phyloP scores from a whole-genome alignment of 768 basidiomycete species.

The Boletus bicolor region DNA sequence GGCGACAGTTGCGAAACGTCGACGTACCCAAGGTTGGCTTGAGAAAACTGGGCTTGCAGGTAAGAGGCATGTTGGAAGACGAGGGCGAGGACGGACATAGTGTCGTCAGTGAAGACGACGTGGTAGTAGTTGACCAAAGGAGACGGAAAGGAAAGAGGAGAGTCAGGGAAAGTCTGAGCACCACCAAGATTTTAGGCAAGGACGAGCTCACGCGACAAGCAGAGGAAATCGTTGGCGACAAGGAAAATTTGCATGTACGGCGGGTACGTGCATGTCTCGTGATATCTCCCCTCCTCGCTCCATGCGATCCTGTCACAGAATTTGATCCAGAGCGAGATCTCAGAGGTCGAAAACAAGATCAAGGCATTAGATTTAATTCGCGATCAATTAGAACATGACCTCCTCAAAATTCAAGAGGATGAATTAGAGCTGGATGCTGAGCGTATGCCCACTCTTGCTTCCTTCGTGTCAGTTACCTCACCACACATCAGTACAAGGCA shows the following conservation, averaged over 20 bases:
- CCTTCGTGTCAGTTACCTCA: slow-evolving; percentile 2
- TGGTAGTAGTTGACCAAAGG: slow-evolving; percentile 51
- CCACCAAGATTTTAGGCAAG: slow-evolving; percentile 68
- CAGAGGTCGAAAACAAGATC: slow-evolving; percentile 88
- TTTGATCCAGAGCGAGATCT: slow-evolving; percentile 81
- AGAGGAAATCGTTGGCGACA: slow-evolving; percentile 84
- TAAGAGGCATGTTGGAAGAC: slow-evolving; percentile 61
- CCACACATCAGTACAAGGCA: slow-evolving; percentile 69
- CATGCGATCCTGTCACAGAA: slow-evolving; percentile 45
- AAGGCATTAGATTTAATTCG: slow-evolving; percentile 78
- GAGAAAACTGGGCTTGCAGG: slow-evolving; percentile 74
- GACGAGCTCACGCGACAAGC: slow-evolving; percentile 84
- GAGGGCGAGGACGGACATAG: slow-evolving; percentile 58
- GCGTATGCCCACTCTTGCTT: slow-evolving; percentile 48
- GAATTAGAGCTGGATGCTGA: slow-evolving; percentile 97
- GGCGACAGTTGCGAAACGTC: slow-evolving; percentile 77
- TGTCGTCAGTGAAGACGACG: slow-evolving; percentile 71
- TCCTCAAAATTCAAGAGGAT: slow-evolving; percentile 89
- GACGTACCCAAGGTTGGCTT: slow-evolving; percentile 74
- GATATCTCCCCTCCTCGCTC: slow-evolving; percentile 1
- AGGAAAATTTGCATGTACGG: slow-evolving; percentile 88
- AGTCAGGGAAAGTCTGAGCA: slow-evolving; percentile 64
- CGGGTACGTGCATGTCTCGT: slow-evolving; percentile 46
- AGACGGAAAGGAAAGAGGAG: slow-evolving; percentile 41
- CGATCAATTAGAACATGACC: slow-evolving; percentile 72